Evolutionary conservation across 768 basidiomycete genomes (phyloP).

Genomic region (Cyclocybe cylindracea): DNA sequence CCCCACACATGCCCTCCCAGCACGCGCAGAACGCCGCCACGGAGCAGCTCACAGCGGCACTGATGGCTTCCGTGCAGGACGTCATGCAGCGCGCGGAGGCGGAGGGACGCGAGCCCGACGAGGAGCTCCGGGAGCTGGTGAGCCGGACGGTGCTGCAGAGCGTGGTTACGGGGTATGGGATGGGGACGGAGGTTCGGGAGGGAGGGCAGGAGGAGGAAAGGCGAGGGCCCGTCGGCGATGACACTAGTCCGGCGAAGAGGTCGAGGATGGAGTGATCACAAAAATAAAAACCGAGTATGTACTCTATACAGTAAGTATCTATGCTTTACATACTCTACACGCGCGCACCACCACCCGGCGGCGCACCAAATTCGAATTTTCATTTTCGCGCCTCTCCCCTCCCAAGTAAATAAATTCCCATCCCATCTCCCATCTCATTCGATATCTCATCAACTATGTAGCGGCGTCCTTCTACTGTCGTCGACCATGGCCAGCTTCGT

Average conservation of each 20-base stretch:
- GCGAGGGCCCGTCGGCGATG: neutral
- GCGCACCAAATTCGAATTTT: neutral
- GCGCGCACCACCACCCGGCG: neutral
- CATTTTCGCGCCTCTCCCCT: neutral
- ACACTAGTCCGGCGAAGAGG: conserved; percentile 35
- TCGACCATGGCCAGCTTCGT: no score
- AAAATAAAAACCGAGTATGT: no score
- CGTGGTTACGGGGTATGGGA: conserved; percentile 58
- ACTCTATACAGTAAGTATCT: no score
- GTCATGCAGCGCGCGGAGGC: conserved; percentile 59
- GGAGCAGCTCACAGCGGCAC: conserved; percentile 65
- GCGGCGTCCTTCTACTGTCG: no score
- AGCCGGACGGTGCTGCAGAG: conserved; percentile 67
- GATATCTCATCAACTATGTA: no score
- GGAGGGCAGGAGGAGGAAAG: conserved; percentile 11
- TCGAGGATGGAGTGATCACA: conserved; percentile 20
- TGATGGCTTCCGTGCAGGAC: conserved; percentile 65
- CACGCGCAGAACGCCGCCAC: conserved; percentile 68
- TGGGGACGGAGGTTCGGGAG: conserved; percentile 22
- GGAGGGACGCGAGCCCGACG: conserved; percentile 68
- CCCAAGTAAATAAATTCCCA: no score
- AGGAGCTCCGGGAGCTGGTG: conserved; percentile 64
- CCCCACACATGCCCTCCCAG: conserved; percentile 47
- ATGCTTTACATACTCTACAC: neutral
- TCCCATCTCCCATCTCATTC: no score